These are phyloP conservation scores for Colletotrichum ledebouriae DNA, from an alignment of 2,329 filamentous ascomycete genomes.

Conservation along the genomic window DNA sequence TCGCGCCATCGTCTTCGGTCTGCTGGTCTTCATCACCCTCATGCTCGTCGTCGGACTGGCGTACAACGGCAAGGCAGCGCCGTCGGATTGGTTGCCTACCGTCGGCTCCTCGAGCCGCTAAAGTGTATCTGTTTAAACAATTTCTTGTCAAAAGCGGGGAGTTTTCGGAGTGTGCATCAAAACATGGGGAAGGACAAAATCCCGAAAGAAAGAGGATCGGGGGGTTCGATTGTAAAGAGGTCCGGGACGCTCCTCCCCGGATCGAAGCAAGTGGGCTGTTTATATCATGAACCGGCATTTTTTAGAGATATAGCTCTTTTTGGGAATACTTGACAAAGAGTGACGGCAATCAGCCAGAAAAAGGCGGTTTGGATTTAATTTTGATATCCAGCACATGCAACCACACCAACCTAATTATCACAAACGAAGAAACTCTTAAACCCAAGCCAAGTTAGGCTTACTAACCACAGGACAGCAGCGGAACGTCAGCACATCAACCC, in stretches of 20 bases:
- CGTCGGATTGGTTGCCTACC: conserved; percentile 33
- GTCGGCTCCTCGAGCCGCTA: conserved; percentile 16
- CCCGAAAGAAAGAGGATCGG: neutral
- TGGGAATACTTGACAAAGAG: conserved; percentile 22
- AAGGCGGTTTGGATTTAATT: neutral
- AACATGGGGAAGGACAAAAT: conserved; percentile 1
- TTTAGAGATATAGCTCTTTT: conserved; percentile 11
- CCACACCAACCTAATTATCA: conserved; percentile 14
- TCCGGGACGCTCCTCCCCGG: conserved; percentile 4
- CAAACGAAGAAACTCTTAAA: conserved; percentile 10
- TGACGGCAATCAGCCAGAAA: neutral
- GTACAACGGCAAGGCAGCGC: conserved; percentile 33
- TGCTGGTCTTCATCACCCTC: conserved; percentile 40
- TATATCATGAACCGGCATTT: conserved; percentile 23
- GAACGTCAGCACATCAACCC: neutral
- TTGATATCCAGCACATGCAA: neutral
- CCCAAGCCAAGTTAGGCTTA: conserved; percentile 33
- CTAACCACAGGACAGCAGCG: conserved; percentile 1
- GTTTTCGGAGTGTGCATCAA: conserved; percentile 25
- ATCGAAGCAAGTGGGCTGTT: conserved; percentile 2
- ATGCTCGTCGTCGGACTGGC: conserved; percentile 44
- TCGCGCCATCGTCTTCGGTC: conserved; percentile 42
- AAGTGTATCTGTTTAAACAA: neutral
- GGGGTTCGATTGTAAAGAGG: neutral
- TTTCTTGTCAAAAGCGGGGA: conserved; percentile 16